A percentile compares a stretch with the other conserved stretches of the same genome.
Conservation (phyloP, 2,329 filamentous ascomycete genomes). For the Aspergillus vadensis region DNA sequence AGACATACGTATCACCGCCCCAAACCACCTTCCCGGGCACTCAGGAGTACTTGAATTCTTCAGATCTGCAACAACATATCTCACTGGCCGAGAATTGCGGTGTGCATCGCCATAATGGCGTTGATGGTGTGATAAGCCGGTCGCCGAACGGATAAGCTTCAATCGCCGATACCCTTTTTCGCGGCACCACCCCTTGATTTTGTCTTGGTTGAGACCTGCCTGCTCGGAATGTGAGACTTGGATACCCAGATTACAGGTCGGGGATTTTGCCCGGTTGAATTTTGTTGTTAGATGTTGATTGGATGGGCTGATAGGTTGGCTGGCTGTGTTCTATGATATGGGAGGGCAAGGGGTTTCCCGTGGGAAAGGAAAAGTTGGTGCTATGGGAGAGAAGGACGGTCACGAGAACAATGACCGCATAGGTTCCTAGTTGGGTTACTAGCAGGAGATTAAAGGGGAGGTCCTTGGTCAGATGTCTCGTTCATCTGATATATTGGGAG, state of each 20-base stretch:
- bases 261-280: neutral
- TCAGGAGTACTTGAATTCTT: too few relatives aligned
- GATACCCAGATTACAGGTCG: neutral
- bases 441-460: neutral
- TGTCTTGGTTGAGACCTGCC: neutral
- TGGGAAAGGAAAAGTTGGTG: neutral
- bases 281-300: neutral
- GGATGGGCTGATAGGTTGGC: neutral
- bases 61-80: too few relatives aligned
- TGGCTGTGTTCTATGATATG: neutral
- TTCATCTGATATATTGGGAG: neutral
- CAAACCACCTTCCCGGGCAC: too few relatives aligned
- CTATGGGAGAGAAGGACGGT: neutral
- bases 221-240: neutral
- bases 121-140: conserved; percentile 5
- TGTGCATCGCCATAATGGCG: conserved; percentile 7
- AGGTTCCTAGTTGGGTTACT: neutral
- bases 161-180: neutral
- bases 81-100: conserved; percentile 4
- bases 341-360: neutral
- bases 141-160: conserved; percentile 1
- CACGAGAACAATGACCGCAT: neutral
- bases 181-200: neutral
- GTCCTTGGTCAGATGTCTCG: neutral
- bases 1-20: too few relatives aligned